Base-by-base conservation (phyloP, 2,329 filamentous ascomycete species). In the Sarocladium oryzae region DNA sequence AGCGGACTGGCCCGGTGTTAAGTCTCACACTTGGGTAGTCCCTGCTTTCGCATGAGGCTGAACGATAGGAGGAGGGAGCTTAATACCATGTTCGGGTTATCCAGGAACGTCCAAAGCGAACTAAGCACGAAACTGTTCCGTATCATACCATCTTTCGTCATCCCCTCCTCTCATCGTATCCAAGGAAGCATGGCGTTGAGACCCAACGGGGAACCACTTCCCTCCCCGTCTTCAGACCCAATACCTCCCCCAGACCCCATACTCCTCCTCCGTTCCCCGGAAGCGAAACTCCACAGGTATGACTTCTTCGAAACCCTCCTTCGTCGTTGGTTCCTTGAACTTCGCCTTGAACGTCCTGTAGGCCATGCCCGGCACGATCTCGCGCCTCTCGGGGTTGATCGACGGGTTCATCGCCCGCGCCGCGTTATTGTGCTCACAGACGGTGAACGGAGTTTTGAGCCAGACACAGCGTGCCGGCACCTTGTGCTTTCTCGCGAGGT, bases 251-350 rank as follows among this genome's bases (percentile, higher is more conserved):
- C 91, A 96, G 40, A 88, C 69, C 32, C 71, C 70, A 61, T 82
- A 84, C 57, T 89, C 83, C 30, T 85, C 81, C 49, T 81, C 77
- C 1, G 76, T 78, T 1, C 89, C 89, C 37, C 79, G 72, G 62
- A 93, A 92, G 64, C 77, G 68, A 61, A 99, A 99, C 28, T 86
- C 79, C 0, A 95, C 72, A 51, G 82, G 79, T 1, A 80, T 74
- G 32, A 99, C 80, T 57, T 96, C 89, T 56, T 86, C 72, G 60
- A 96, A 96, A 0, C 92, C 92, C 68, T 99, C 93, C 11, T 79
- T 76, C 1, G 78, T 54, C 35, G 76, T 78, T 1, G 92, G 93
- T 57, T 85, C 77, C 56, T 82, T 82, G 68, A 88, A 93, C 50
- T 88, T 79, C 8, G 83, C 80, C 15, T 75, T 72, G 62, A 89